Evolutionary conservation across 441 rosid genomes (phyloP).

Genomic region (Rhodomyrtus psidioides): DNA sequence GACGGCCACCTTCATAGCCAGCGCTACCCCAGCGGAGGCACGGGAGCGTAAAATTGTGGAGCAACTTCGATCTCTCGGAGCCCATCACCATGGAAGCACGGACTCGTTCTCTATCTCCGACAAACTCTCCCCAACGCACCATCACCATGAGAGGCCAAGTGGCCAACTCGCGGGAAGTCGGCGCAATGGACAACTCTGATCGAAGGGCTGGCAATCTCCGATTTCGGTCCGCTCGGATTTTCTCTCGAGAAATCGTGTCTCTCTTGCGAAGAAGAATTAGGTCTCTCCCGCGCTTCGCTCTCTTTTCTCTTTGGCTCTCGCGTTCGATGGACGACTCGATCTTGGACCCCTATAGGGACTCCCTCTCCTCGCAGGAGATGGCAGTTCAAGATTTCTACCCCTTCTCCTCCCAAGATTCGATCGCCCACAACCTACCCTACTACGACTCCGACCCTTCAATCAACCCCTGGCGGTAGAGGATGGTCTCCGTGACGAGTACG

Average conservation of each 20-base stretch:
- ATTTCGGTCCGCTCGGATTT: background rate
- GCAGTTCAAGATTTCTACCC: no score
- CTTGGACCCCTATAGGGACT: no score
- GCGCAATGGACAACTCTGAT: background rate
- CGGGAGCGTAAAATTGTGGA: slow-evolving; percentile 67
- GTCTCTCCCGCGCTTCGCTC: background rate
- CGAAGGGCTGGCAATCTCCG: background rate
- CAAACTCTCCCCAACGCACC: slow-evolving; percentile 27
- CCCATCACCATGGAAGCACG: slow-evolving; percentile 30
- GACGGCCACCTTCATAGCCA: slow-evolving; percentile 40
- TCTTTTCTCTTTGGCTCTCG: no score
- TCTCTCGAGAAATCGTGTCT: background rate
- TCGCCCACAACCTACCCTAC: no score
- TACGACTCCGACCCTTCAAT: no score
- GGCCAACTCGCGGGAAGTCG: background rate
- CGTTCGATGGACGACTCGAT: no score
- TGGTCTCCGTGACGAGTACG: no score
- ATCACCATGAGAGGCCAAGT: slow-evolving; percentile 17
- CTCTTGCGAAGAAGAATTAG: background rate
- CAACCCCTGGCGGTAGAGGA: no score
- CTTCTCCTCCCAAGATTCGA: no score
- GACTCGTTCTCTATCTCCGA: slow-evolving; percentile 3
- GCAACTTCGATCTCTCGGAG: slow-evolving; percentile 53
- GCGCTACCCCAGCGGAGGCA: slow-evolving; percentile 65
- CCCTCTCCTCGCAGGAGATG: no score